Conservation (phyloP, 1,284 basidiomycete genomes). For the Ceratobasidium sp. region DNA sequence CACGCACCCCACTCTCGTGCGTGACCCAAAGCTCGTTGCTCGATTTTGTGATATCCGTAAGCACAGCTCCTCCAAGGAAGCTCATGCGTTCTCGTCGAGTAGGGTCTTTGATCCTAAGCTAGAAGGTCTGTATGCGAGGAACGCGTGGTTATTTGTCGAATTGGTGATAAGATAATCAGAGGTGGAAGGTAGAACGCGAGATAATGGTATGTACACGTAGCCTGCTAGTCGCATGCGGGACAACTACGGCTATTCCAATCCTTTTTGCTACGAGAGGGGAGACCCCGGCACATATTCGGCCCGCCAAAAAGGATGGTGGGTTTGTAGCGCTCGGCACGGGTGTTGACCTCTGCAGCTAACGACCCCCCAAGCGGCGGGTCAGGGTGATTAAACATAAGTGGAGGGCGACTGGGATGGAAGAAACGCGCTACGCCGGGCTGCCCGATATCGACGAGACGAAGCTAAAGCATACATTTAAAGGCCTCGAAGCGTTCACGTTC, state of each 20-base stretch:
- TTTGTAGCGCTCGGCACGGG: conserved; percentile 93
- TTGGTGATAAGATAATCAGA: conserved; percentile 20
- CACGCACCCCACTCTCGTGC: conserved; percentile 81
- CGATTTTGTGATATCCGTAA: conserved; percentile 98
- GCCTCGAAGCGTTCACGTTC: conserved; percentile 98
- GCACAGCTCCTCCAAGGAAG: conserved; percentile 95
- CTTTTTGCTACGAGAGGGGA: conserved; percentile 96
- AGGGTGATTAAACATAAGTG: conserved; percentile 10
- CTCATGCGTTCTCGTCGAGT: conserved; percentile 71
- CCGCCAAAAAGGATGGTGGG: conserved; percentile 99
- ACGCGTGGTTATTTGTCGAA: neutral
- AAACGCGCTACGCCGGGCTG: conserved; percentile 94
- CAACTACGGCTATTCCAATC: conserved; percentile 99
- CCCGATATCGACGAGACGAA: conserved; percentile 96
- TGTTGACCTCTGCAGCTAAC: conserved; percentile 90
- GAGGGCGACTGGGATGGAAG: conserved; percentile 47
- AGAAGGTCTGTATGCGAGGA: conserved; percentile 85
- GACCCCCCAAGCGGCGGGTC: conserved; percentile 77
- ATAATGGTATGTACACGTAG: conserved; percentile 74
- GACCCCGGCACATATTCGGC: conserved; percentile 98
- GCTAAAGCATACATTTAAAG: conserved; percentile 99
- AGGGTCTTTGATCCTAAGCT: conserved; percentile 98
- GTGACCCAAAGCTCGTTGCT: conserved; percentile 96
- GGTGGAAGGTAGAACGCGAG: neutral
- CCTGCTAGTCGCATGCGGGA: conserved; percentile 86